Base-by-base conservation (phyloP, 768 basidiomycete species). In the Ephemerocybe angulata region DNA sequence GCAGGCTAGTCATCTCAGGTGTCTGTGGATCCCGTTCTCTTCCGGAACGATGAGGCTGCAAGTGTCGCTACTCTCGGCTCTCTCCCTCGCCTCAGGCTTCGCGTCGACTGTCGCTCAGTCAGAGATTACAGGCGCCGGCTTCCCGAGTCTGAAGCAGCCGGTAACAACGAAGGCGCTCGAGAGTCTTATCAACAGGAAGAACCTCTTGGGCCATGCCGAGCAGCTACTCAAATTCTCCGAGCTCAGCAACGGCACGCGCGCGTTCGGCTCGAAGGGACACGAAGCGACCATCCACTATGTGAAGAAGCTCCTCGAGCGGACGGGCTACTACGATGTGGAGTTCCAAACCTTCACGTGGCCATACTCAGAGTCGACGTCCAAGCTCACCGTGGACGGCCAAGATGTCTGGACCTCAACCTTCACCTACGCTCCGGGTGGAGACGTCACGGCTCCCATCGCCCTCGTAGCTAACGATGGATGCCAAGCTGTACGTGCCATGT, bases 271-370 rank as follows among this genome's bases (percentile, higher is more conserved):
- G 10, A 60, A 55, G 25, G 68, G 67, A 12, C 67, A 69, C 48
- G 67, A 68, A 52, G 64, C 67, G 8, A 67, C 66, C n/a, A 59
- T 67, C 28, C 54, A 60, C 12, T 71, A 71, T 53, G 62, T 71
- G 56, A 66, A 66, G 55, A 57, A 57, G 37, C 48, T 63, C 21
- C 61, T 71, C 24, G 67, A 68, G 44, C 55, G 56, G 28, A 65
- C 62, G n/a, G 62, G 63, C 11, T 67, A 61, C 44, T 71, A 71
- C 51, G 63, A 64, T 38, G 67, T 64, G 19, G 54, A 60, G 15
- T 53, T 59, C 21, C 65, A 71, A 52, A 68, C 67, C 3, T 66
- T 69, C 54, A 58, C 64, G 6, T 67, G 65, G 51, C 57, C 63
- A 5, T 64, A 63, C 43, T 62, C 66, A 3, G 59, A 66, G 22